Evolutionary conservation across 208 protist genomes (phyloP), one percentile per base, ranked within the genome.

Genomic region (Acanthamoeba triangularis): DNA sequence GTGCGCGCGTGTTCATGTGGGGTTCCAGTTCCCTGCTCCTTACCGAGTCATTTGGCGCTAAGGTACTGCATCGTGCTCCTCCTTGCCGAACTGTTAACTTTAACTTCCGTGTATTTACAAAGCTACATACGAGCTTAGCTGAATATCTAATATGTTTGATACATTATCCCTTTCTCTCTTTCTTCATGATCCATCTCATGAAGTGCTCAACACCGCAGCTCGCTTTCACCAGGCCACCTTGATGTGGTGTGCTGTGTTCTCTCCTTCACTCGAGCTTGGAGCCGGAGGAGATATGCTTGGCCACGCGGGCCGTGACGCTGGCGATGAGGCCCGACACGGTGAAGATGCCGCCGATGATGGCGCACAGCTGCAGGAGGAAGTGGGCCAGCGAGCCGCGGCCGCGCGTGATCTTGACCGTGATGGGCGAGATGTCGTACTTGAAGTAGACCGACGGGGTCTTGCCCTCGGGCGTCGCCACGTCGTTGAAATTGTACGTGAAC

Each of bases 401-500:
- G 56, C 87, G 56, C 33, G 56, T 93, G 56, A 93, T 76, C 87
- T 76, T 93, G 30, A 78, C 61, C 28, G 87, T 93, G 20, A 93
- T 41, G 47, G 87, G 87, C 41, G 87, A 93, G 33, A 93, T 93
- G 14, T 93, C 87, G 33, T 93, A 93, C 87, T 76, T 93, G 59
- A 93, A 93, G 87, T 52, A 93, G 61, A 93, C 30, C 28, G 87
- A 10, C 41, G 87, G 87, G 13, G 65, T 49, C 65, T 76, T 47
- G 25, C 41, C 35, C 28, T 14, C 25, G 25, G 87, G 65, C n/a
- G 61, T 93, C 11, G 52, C 4, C 28, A 69, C 65, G 87, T 93
- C 87, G 37, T 93, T 93, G 87, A 76, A 93, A 59, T 93, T 93
- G 65, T 76, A 74, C 6, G 87, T 93, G 61, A 93, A 93, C 59